phyloP scores from a whole-genome alignment of 768 basidiomycete species.

The Boletellus ananas region DNA sequence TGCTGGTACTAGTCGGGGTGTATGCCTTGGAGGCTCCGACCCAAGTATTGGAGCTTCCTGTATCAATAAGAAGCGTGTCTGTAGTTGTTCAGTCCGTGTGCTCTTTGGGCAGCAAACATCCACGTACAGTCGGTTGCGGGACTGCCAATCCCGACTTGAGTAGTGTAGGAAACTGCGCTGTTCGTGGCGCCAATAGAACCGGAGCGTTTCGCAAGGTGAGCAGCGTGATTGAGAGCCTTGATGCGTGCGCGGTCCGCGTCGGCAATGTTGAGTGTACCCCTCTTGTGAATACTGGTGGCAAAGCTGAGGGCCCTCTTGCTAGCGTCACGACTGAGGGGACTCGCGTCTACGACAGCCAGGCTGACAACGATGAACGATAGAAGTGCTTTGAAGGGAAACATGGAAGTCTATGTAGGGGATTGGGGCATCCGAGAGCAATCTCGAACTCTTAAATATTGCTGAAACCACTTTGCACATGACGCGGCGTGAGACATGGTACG shows the following conservation, averaged over 20 bases:
- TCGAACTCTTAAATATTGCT: background rate
- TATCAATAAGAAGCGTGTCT: slow-evolving; percentile 28
- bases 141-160: slow-evolving; percentile 21
- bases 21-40: slow-evolving; percentile 17
- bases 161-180: slow-evolving; percentile 25
- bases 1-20: slow-evolving; percentile 6
- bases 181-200: slow-evolving; percentile 8
- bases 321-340: background rate
- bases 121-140: slow-evolving; percentile 26
- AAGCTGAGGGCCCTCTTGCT: background rate
- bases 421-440: background rate
- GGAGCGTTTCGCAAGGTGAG: background rate
- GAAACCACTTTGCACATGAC: background rate
- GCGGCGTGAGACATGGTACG: background rate
- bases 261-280: background rate
- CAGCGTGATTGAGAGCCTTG: background rate
- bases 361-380: background rate
- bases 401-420: background rate
- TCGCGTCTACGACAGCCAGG: background rate
- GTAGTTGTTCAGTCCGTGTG: background rate
- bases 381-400: background rate
- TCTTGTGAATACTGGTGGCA: background rate
- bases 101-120: background rate
- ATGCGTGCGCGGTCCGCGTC: background rate
- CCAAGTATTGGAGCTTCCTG: slow-evolving; percentile 29